Conservation (phyloP, 1,284 basidiomycete genomes). For the Ceraceosorus guamensis region DNA sequence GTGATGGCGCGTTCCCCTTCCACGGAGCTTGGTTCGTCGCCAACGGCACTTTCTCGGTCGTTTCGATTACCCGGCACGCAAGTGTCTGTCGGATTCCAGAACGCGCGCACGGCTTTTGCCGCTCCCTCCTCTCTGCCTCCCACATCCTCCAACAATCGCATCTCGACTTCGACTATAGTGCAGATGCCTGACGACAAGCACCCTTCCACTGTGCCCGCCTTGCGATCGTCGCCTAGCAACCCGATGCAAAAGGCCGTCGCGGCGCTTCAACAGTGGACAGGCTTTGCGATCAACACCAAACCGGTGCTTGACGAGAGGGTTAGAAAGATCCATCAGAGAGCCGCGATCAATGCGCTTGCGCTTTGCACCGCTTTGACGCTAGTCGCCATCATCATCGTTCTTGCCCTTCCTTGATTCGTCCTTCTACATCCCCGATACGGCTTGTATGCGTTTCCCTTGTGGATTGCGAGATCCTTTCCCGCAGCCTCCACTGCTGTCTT, state of each 20-base stretch:
- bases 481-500: no score
- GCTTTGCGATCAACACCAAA: neutral
- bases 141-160: neutral
- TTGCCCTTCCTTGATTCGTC: neutral
- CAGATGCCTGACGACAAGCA: no score
- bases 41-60: neutral
- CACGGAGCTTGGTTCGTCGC: neutral
- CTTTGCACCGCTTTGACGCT: neutral
- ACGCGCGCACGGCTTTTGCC: neutral
- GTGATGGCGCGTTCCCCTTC: neutral
- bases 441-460: no score
- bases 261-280: neutral
- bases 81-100: neutral
- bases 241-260: neutral
- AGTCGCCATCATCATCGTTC: neutral
- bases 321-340: neutral
- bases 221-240: neutral
- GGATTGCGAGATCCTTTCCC: no score
- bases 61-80: neutral
- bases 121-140: neutral
- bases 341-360: neutral
- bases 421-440: no score
- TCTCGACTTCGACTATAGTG: neutral
- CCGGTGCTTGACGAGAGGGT: neutral
- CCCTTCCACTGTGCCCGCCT: no score